Conservation (phyloP, 176 grass and related monocot species). For the Poa annua region DNA sequence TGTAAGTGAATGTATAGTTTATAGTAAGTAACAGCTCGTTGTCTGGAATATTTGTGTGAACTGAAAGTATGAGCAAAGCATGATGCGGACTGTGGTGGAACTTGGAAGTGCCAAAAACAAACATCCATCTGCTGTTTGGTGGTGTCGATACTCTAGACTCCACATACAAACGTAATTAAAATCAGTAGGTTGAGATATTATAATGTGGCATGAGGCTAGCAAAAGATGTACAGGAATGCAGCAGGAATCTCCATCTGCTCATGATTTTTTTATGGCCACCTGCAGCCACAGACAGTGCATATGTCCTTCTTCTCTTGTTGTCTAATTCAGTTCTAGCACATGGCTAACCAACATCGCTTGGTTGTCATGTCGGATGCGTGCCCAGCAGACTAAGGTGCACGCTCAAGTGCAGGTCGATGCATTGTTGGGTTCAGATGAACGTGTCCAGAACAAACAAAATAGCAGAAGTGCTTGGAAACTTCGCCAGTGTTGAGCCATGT, state of each 20-base stretch:
- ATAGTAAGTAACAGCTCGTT: no score
- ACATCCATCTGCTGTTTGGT: background rate
- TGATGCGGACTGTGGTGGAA: no score
- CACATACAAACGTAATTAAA: no score
- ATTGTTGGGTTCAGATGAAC: constrained; percentile 34
- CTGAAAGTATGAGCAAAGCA: no score
- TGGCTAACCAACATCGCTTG: constrained; percentile 29
- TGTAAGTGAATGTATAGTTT: no score
- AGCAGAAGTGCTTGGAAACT: constrained; percentile 38
- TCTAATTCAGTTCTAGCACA: background rate
- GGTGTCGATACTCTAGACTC: background rate
- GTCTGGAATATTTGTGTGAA: no score
- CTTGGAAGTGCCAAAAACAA: no score
- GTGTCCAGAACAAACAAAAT: background rate
- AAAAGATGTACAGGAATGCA: constrained; percentile 19
- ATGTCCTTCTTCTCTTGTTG: background rate
- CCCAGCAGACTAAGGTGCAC: constrained; percentile 44
- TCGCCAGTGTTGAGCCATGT: constrained; percentile 11
- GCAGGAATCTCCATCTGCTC: constrained; percentile 44
- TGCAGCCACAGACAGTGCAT: background rate
- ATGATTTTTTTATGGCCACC: constrained; percentile 29
- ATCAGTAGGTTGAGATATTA: no score
- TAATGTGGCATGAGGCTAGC: no score
- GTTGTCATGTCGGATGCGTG: constrained; percentile 43
- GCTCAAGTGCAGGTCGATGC: constrained; percentile 1